These are phyloP conservation scores for Alternaria viburni DNA, from an alignment of 2,329 filamentous ascomycete species.

Conservation along the genomic window DNA sequence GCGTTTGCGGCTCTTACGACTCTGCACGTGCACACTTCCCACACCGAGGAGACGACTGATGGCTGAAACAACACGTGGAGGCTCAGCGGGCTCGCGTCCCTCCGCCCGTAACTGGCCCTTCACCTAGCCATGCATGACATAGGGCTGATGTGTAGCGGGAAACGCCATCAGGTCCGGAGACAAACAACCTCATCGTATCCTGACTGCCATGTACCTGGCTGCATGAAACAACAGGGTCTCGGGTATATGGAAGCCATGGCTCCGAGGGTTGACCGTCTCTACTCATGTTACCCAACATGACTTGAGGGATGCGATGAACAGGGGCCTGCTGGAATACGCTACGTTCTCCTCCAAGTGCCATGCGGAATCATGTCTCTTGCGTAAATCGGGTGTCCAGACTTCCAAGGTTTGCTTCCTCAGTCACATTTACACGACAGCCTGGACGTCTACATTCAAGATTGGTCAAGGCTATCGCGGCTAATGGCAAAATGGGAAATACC, in stretches of 20 bases:
- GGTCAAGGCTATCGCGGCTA: neutral
- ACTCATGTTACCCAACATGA: neutral
- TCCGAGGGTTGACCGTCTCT: neutral
- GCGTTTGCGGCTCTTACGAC: neutral
- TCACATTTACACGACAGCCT: neutral
- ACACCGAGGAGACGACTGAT: neutral
- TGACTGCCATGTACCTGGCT: neutral
- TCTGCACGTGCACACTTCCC: neutral
- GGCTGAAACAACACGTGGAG: slow-evolving; percentile 12
- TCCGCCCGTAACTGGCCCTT: neutral
- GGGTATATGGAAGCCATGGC: neutral
- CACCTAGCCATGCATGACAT: neutral
- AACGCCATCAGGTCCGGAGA: neutral
- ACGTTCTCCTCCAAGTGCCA: neutral
- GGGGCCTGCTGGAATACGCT: neutral
- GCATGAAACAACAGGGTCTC: neutral
- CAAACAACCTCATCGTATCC: neutral
- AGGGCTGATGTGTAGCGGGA: neutral
- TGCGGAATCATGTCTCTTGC: neutral
- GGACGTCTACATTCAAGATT: neutral
- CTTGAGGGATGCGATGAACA: neutral
- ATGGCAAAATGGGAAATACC: neutral
- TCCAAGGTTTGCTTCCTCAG: neutral
- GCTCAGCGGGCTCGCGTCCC: neutral
- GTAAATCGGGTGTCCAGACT: neutral